Base-by-base conservation (phyloP, 345 rosid genomes). In the Populus deltoides region DNA sequence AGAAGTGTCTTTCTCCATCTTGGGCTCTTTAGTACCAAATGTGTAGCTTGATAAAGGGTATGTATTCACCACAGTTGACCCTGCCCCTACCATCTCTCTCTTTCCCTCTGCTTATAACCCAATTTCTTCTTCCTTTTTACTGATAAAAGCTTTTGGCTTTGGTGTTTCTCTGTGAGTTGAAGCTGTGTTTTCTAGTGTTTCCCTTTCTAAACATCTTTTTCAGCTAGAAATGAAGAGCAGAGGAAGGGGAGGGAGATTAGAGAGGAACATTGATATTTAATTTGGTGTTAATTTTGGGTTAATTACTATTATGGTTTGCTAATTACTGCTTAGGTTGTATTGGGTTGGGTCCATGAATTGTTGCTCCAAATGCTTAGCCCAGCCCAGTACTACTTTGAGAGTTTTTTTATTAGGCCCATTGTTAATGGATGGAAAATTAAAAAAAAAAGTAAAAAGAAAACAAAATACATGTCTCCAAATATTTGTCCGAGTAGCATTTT, bases 1-100 rank as follows among this genome's bases (percentile, higher is more conserved):
- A 75, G 99, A 93, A 70, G 96, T 93, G 77, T 95, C 98, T 82
- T 92, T 93, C 83, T 93, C 98, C 85, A 95, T 91, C 90, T 95
- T 95, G 0, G 98, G 97, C 83, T 95, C 99, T 78, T 95, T 93
- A 75, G 97, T 93, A 71, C 98, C 96, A 78, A 93, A 95, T 63
- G 98, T 92, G 90, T 95, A 93, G 88, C 95, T 95, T 65, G 98
- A 89, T 65, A 93, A 83, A 55, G 99, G 99, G 70, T 95, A 92
- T 38, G 97, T 92, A 80, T 95, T 95, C 85, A 92, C 98, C 78
- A 91, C 91, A 81, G 92, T 71, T 49, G 97, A 90, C 86, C 83
- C 83, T 76, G 92, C 91, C 96, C 65, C 65, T 59, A 24, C 65
- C 65, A 94, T 88, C 82, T 84, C 77, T 24, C 45, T 75, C 51